Base-by-base conservation (phyloP, 805 yeast species). In the Kazachstania martiniae region DNA sequence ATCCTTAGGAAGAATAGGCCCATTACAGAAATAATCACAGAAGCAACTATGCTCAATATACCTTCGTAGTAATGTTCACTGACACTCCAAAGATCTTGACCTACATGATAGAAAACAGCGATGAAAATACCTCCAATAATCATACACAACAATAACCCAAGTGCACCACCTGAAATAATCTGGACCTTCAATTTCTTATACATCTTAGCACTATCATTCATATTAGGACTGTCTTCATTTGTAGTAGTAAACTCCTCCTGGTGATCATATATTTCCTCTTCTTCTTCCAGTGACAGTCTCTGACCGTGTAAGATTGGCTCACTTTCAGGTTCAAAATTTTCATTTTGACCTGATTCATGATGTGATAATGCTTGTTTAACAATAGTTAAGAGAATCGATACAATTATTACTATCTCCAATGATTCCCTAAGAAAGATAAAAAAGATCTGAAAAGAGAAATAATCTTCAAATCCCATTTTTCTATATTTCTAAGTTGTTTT, bases 31-130 rank as follows among this genome's bases (percentile, higher is more conserved):
- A 86, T 86, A 37, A 86, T 73, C 2, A 79, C 47, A 13, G 91
- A 72, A 3, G 94, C 85, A 19, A 85, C 53, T 10, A 87, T 65
- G 44, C 89, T 79, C 49, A 86, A 74, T 1, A 76, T 58, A 6
- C 94, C 94, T 52, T 86, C 96, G 82, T 94, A 86, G 33, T 83
- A 65, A 46, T 91, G 74, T 53, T 86, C 96, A 25, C 95, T 79
- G 38, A 74, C 61, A 7, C 87, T 72, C 95, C 95, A 86, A 33
- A 83, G 60, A 58, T 86, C 93, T 17, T 77, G 73, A 12, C 95
- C 95, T 19, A 87, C 59, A 28, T 75, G 51, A 47, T 85, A 84
- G 55, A 86, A 86, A 4, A 76, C 63, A 8, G 66, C 58, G 21
- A 86, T 73, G 50, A 86, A 80, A 0, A 72, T 53, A 4, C 77